These are phyloP conservation scores for Porogramme epimiltina DNA, from an alignment of 1,284 basidiomycete genomes.

Conservation along the genomic window DNA sequence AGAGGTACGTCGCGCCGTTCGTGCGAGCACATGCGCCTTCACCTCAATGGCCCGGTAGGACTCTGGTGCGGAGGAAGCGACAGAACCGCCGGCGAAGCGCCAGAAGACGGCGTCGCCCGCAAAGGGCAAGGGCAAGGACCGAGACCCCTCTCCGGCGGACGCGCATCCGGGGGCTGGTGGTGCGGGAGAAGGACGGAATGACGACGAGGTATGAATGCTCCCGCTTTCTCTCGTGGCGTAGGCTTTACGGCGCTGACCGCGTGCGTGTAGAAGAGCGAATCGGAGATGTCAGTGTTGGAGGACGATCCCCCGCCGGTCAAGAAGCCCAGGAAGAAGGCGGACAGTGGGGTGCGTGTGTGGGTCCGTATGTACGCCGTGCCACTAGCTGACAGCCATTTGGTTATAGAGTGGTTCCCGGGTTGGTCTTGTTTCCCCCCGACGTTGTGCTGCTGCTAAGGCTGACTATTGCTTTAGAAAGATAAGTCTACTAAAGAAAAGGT, in stretches of 20 bases:
- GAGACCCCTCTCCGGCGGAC: background rate
- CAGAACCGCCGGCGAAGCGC: slow-evolving; percentile 23
- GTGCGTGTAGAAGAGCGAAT: slow-evolving; percentile 47
- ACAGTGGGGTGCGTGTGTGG: slow-evolving; percentile 28
- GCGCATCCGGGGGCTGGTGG: background rate
- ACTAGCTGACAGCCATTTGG: background rate
- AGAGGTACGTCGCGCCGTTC: slow-evolving; percentile 4
- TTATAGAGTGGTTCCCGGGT: slow-evolving; percentile 5
- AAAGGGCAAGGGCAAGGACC: background rate
- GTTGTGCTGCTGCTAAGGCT: background rate
- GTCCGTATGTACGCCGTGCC: background rate
- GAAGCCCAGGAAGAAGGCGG: slow-evolving; percentile 34
- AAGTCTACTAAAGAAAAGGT: slow-evolving; percentile 10
- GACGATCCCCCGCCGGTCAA: slow-evolving; percentile 52
- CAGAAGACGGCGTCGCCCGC: slow-evolving; percentile 11
- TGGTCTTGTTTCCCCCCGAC: background rate
- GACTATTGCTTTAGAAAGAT: no score
- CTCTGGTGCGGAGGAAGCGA: slow-evolving; percentile 6
- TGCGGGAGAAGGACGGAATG: background rate
- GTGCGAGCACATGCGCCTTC: background rate
- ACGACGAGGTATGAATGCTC: background rate
- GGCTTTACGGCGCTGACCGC: no score
- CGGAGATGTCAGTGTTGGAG: slow-evolving; percentile 60
- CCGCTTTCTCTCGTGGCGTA: background rate
- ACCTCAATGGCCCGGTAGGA: slow-evolving; percentile 4